These are phyloP conservation scores for Apophysomyces elegans DNA, from an alignment of 371 early-diverging fungal genomes.

Conservation along the genomic window DNA sequence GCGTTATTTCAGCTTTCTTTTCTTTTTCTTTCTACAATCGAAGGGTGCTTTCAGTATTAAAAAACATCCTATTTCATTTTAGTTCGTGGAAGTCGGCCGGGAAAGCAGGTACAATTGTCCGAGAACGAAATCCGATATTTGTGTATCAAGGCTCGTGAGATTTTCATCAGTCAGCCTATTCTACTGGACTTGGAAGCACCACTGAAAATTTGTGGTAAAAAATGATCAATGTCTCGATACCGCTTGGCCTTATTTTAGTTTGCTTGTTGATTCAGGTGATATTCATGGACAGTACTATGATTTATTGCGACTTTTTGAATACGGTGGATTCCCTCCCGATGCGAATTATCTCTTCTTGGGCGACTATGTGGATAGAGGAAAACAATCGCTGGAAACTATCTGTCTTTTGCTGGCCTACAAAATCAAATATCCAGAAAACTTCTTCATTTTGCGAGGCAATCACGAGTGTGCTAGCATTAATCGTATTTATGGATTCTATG, in stretches of 20 bases:
- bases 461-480: conserved; percentile 96
- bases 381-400: conserved; percentile 83
- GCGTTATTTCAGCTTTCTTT: conserved; percentile 2
- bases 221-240: conserved; percentile 52
- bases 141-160: conserved; percentile 87
- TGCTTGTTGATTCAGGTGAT: conserved; percentile 34
- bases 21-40: background rate
- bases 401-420: conserved; percentile 87
- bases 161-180: conserved; percentile 93
- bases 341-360: conserved; percentile 94
- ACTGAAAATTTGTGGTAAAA: conserved; percentile 88
- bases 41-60: conserved; percentile 5
- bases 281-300: conserved; percentile 96
- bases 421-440: conserved; percentile 96
- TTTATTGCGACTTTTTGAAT: conserved; percentile 90
- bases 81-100: conserved; percentile 94
- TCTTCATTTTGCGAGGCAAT: conserved; percentile 96
- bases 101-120: conserved; percentile 81
- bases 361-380: conserved; percentile 96
- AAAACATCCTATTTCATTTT: conserved; percentile 16
- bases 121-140: conserved; percentile 89
- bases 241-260: background rate
- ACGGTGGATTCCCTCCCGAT: conserved; percentile 92
- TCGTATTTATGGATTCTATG: conserved; percentile 99
- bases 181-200: conserved; percentile 96